These are phyloP conservation scores for Salix caprea DNA, from an alignment of 345 rosid genomes.

Conservation along the genomic window DNA sequence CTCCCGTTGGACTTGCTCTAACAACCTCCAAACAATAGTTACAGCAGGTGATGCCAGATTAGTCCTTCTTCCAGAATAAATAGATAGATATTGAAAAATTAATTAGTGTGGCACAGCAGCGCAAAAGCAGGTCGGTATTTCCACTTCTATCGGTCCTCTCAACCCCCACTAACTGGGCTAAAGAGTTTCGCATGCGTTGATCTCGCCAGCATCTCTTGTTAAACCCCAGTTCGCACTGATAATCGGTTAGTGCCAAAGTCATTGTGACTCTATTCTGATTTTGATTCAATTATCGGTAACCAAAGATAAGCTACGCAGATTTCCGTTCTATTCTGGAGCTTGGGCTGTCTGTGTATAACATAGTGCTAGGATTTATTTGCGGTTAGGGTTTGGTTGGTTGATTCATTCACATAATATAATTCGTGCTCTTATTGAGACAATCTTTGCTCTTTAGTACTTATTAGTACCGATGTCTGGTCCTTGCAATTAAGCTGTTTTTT, in stretches of 20 bases:
- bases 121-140: not conserved
- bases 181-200: not conserved
- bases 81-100: too few species aligned
- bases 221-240: not conserved
- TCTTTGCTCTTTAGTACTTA: not conserved
- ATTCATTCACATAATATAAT: not conserved
- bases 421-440: not conserved
- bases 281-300: not conserved
- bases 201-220: not conserved
- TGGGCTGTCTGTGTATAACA: not conserved
- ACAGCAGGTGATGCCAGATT: too few species aligned
- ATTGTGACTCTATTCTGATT: not conserved
- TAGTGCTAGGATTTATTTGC: not conserved
- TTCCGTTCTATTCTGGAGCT: not conserved
- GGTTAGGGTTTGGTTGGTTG: slow-evolving; percentile 6
- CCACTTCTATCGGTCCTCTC: not conserved
- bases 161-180: not conserved
- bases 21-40: too few species aligned
- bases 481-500: not conserved
- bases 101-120: not conserved
- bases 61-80: too few species aligned
- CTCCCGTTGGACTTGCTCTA: too few species aligned
- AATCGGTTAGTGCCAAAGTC: not conserved
- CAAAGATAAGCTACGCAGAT: not conserved
- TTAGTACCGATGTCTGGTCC: not conserved